Conservation (phyloP, 306 rosid species). For the Cucumis hystrix region DNA sequence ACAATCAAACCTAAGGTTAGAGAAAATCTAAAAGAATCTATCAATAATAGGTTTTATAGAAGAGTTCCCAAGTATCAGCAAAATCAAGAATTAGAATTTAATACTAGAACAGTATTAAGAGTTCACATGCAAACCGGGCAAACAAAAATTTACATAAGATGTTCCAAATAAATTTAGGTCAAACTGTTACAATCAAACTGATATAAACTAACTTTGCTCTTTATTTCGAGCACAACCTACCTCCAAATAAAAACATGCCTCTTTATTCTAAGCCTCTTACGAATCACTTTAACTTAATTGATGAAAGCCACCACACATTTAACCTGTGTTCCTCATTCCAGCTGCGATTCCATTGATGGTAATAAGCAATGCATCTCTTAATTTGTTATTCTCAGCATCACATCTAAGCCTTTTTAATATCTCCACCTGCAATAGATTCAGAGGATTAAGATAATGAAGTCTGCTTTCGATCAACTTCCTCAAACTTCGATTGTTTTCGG, state of each 20-base stretch:
- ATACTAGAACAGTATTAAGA: neutral
- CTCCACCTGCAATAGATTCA: conserved; percentile 93
- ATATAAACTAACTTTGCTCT: neutral
- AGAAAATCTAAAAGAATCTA: no score
- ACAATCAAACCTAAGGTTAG: no score
- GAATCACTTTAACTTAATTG: neutral
- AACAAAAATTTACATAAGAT: neutral
- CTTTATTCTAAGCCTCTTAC: neutral
- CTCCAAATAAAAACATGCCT: neutral
- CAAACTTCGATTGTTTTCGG: conserved; percentile 62
- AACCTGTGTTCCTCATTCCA: conserved; percentile 94
- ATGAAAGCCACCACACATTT: neutral
- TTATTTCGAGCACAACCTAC: neutral
- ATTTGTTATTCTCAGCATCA: conserved; percentile 52
- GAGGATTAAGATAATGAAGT: conserved; percentile 80
- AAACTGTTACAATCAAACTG: neutral
- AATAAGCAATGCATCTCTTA: conserved; percentile 88
- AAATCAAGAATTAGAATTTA: neutral
- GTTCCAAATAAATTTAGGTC: neutral
- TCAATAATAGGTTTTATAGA: no score
- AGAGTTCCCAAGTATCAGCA: no score
- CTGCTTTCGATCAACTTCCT: conserved; percentile 85
- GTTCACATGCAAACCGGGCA: neutral
- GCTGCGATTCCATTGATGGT: conserved; percentile 93
- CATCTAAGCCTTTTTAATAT: conserved; percentile 67